A percentile compares a stretch with the other conserved stretches of the same genome.
phyloP scores from a whole-genome alignment of 371 early-diverging fungal species.

The Mortierella sp. region DNA sequence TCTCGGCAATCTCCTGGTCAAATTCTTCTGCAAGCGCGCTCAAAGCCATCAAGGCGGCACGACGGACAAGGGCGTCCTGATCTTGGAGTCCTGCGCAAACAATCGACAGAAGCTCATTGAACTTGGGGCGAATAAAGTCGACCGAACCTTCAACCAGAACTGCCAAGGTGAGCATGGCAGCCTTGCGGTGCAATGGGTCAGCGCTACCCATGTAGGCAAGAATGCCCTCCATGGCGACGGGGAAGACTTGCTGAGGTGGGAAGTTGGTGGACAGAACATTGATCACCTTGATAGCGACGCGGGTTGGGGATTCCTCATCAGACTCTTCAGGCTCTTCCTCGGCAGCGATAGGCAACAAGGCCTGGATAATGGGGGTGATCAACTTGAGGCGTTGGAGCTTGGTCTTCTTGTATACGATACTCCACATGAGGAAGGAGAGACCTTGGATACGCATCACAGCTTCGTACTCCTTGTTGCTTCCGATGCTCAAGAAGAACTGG shows the following conservation, averaged over 20 bases:
- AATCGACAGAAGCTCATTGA: slow-evolving; percentile 78
- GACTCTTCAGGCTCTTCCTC: slow-evolving; percentile 88
- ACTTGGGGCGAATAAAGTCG: slow-evolving; percentile 80
- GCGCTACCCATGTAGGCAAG: slow-evolving; percentile 79
- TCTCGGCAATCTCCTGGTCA: slow-evolving; percentile 78
- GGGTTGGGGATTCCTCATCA: slow-evolving; percentile 87
- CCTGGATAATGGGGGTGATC: slow-evolving; percentile 77
- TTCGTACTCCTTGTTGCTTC: slow-evolving; percentile 71
- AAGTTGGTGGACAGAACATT: slow-evolving; percentile 83
- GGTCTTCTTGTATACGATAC: slow-evolving; percentile 82
- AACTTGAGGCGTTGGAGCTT: slow-evolving; percentile 85
- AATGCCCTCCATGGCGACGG: slow-evolving; percentile 76
- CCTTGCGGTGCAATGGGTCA: slow-evolving; percentile 80
- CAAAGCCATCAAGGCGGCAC: slow-evolving; percentile 90
- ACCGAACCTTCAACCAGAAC: slow-evolving; percentile 87
- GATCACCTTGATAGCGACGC: slow-evolving; percentile 76
- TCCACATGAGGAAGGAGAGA: slow-evolving; percentile 87
- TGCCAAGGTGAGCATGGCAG: slow-evolving; percentile 90
- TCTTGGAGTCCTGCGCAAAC: slow-evolving; percentile 85
- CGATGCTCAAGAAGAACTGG: slow-evolving; percentile 79
- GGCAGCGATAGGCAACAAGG: slow-evolving; percentile 84
- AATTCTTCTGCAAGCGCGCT: slow-evolving; percentile 86
- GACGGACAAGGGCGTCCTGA: slow-evolving; percentile 79
- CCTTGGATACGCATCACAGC: slow-evolving; percentile 82
- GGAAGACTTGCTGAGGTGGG: slow-evolving; percentile 91